phyloP scores from a whole-genome alignment of 1,139 yeast species.

The Sugiyamaella neomexicana region DNA sequence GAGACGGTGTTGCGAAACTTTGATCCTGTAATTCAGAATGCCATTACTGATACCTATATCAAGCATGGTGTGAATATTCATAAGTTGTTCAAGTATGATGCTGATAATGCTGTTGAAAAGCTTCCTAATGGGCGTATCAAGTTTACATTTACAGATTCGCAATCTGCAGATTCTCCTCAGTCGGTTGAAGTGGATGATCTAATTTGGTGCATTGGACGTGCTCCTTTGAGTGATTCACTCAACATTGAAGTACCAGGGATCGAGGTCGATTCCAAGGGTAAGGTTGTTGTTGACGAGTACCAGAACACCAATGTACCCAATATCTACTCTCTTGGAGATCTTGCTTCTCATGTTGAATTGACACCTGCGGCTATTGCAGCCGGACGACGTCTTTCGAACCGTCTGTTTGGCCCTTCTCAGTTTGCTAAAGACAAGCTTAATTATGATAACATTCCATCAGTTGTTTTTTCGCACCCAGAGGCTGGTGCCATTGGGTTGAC shows the following conservation, averaged over 20 bases:
- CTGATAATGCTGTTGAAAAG: slow-evolving; percentile 55
- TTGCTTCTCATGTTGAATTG: slow-evolving; percentile 73
- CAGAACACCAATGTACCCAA: slow-evolving; percentile 75
- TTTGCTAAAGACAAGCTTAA: slow-evolving; percentile 75
- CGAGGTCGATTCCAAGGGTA: slow-evolving; percentile 54
- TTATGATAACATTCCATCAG: slow-evolving; percentile 84
- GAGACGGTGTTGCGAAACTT: slow-evolving; percentile 85
- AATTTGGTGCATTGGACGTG: slow-evolving; percentile 94
- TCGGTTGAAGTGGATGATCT: slow-evolving; percentile 72
- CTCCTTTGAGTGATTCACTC: slow-evolving; percentile 61
- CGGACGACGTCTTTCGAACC: slow-evolving; percentile 88
- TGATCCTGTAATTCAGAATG: slow-evolving; percentile 75
- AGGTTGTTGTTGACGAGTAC: slow-evolving; percentile 78
- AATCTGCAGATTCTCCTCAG: slow-evolving; percentile 27
- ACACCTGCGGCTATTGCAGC: slow-evolving; percentile 99
- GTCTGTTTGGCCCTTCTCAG: slow-evolving; percentile 78
- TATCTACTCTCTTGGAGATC: slow-evolving; percentile 89
- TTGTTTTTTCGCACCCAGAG: slow-evolving; percentile 94
- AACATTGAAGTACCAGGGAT: slow-evolving; percentile 79
- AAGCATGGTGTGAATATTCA: slow-evolving; percentile 80
- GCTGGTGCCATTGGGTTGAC: slow-evolving; percentile 90
- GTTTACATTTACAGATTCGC: slow-evolving; percentile 55
- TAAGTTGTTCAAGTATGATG: slow-evolving; percentile 58
- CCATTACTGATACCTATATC: slow-evolving; percentile 75
- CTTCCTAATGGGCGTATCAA: slow-evolving; percentile 59